phyloP scores from a whole-genome alignment of 768 basidiomycete species.

The Tulasnella sp. region DNA sequence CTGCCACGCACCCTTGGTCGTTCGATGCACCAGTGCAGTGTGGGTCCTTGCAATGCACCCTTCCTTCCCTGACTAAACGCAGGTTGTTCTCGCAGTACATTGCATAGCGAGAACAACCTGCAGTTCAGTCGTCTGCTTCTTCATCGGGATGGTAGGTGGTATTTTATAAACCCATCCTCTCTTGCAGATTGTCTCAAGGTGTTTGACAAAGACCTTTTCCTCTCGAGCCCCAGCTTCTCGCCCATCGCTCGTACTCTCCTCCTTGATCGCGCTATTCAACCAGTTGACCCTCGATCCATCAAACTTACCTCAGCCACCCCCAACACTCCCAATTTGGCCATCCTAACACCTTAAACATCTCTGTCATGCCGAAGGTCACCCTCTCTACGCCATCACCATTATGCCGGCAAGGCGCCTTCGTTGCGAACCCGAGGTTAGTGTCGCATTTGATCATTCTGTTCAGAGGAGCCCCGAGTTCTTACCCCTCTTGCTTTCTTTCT shows the following conservation, averaged over 20 bases:
- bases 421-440: not conserved
- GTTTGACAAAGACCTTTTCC: not conserved
- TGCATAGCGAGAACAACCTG: not conserved
- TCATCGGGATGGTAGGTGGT: not conserved
- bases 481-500: not conserved
- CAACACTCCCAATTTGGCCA: too few relatives aligned
- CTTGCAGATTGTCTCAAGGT: not conserved
- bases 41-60: not conserved
- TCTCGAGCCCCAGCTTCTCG: not conserved
- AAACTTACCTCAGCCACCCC: not conserved
- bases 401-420: not conserved
- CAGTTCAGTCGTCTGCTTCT: not conserved
- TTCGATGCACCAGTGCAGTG: not conserved
- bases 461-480: not conserved
- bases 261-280: not conserved
- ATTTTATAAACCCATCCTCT: not conserved
- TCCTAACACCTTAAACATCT: not conserved
- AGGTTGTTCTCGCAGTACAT: not conserved
- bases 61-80: not conserved
- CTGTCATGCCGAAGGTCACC: not conserved
- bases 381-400: not conserved
- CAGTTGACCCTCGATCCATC: not conserved
- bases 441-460: not conserved
- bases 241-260: not conserved
- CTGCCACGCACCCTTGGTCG: not conserved